A percentile compares a stretch with the other conserved stretches of the same genome.
Evolutionary conservation across 129 eudicot species (phyloP).

Genomic region (Ambrosia artemisiifolia): DNA sequence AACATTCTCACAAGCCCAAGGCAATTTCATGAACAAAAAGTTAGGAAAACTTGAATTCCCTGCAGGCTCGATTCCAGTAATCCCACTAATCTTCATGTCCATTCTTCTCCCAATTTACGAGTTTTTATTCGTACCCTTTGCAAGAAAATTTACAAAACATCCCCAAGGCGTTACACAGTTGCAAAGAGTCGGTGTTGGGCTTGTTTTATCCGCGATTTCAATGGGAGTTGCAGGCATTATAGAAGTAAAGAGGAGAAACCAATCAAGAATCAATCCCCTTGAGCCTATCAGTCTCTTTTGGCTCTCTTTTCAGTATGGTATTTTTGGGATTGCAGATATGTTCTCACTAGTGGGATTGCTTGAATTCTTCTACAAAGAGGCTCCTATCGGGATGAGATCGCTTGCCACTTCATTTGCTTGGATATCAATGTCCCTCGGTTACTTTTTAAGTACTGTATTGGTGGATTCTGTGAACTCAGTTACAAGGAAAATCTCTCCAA

Average conservation of each 20-base stretch:
- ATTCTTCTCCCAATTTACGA: slow-evolving; percentile 63
- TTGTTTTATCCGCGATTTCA: slow-evolving; percentile 57
- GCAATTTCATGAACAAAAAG: slow-evolving; percentile 41
- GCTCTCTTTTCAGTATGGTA: slow-evolving; percentile 64
- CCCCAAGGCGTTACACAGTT: slow-evolving; percentile 73
- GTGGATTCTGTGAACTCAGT: slow-evolving; percentile 49
- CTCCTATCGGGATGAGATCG: slow-evolving; percentile 69
- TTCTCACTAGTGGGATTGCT: slow-evolving; percentile 64
- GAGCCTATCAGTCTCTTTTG: slow-evolving; percentile 67
- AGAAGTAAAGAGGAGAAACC: slow-evolving; percentile 57
- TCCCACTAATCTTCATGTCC: slow-evolving; percentile 65
- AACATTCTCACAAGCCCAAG: slow-evolving; percentile 73
- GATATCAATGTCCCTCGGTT: slow-evolving; percentile 66
- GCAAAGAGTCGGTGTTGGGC: slow-evolving; percentile 74
- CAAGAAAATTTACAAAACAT: slow-evolving; percentile 56
- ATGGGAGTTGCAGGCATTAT: slow-evolving; percentile 59
- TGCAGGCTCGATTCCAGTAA: slow-evolving; percentile 60
- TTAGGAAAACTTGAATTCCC: slow-evolving; percentile 52
- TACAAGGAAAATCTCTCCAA: slow-evolving; percentile 45
- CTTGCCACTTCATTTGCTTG: slow-evolving; percentile 68
- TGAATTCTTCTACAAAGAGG: slow-evolving; percentile 78
- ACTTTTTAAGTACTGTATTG: slow-evolving; percentile 56
- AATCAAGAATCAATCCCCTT: slow-evolving; percentile 30
- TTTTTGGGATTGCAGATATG: slow-evolving; percentile 81
- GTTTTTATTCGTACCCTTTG: slow-evolving; percentile 57